Evolutionary conservation across 495 filamentous ascomycete genomes (phyloP).

Genomic region (Xylaria curta): DNA sequence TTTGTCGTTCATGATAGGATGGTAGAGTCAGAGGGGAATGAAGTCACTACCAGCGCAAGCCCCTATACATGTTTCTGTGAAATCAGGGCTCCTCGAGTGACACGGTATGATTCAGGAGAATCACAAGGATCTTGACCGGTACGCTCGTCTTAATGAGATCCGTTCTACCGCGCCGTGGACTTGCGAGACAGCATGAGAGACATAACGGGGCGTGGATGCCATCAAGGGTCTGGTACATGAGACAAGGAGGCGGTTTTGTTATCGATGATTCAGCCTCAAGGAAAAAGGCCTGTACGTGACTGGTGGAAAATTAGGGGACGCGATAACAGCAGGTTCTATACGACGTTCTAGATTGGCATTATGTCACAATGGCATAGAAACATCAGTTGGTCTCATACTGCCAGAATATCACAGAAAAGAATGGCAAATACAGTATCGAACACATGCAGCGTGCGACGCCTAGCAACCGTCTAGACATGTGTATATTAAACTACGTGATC

Average conservation of each 20-base stretch:
- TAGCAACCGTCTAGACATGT: not conserved
- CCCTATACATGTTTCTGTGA: not conserved
- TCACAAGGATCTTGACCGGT: not conserved
- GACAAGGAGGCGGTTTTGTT: slow-evolving; percentile 4
- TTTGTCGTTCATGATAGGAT: not conserved
- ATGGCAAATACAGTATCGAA: not conserved
- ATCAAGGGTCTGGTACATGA: slow-evolving; percentile 4
- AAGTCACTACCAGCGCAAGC: not conserved
- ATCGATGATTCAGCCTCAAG: slow-evolving; percentile 5
- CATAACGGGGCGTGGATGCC: not conserved
- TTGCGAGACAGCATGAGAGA: slow-evolving; percentile 13
- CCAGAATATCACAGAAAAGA: not conserved
- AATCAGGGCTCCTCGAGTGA: not conserved
- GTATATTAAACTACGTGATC: not conserved
- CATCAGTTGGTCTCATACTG: not conserved
- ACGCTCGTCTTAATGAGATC: not conserved
- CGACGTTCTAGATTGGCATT: not conserved
- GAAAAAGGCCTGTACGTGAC: not conserved
- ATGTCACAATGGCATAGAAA: slow-evolving; percentile 5
- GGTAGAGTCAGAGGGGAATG: not conserved
- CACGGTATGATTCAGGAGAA: not conserved
- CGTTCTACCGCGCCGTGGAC: slow-evolving; percentile 8
- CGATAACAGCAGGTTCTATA: not conserved
- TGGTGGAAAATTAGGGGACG: not conserved
- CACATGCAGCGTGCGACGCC: not conserved